Evolutionary conservation across 2,329 filamentous ascomycete genomes (phyloP), one percentile per base, ranked within the genome.

Genomic region (Mycosphaerella sp.): DNA sequence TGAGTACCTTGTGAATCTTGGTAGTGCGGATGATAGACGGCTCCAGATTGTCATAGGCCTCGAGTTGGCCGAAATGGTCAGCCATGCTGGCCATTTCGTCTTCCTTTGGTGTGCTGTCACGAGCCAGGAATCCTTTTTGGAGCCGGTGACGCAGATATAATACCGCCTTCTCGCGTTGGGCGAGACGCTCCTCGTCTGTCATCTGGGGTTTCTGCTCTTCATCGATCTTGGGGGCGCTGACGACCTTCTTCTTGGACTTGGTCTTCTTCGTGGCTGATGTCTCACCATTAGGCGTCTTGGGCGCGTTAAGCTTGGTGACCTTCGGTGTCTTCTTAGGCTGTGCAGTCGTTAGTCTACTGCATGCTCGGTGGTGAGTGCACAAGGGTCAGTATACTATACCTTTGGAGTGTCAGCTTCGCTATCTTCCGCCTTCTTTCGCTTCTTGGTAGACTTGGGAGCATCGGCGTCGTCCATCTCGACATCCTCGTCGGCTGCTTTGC

Each of bases 1-100:
- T 95, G 54, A 98, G 80, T 9, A 98, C 92, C 76, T 98, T 98
- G 82, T 97, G 92, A 73, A 98, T 96, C 79, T 97, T 98, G 58
- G 93, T 98, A 11, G 76, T 78, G 59, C 88, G 84, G 66, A 97
- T 95, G 64, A 96, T 93, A 61, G 84, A 83, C 31, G 87, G 89
- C 69, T 97, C 92, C 4, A 97, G 81, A 60, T 95, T 87, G 1
- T 82, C 70, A 78, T 83, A 85, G 6, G 78, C 81, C 73, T 98
- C 93, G 5, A 98, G 81, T 70, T 95, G 89, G 31, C 78, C 80
- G 54, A 95, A 78, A 65, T 84, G 89, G 14, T 87, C 85, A 4
- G 84, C 84, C 85, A 93, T 90, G 45, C 76, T 74, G 58, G 82
- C 76, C 86, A 92, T 91, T 63, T 92, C 87, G 6, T 90, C 84